Evolutionary conservation across 805 yeast species (phyloP).

Genomic region (Vanderwaltozyma tropicalis): DNA sequence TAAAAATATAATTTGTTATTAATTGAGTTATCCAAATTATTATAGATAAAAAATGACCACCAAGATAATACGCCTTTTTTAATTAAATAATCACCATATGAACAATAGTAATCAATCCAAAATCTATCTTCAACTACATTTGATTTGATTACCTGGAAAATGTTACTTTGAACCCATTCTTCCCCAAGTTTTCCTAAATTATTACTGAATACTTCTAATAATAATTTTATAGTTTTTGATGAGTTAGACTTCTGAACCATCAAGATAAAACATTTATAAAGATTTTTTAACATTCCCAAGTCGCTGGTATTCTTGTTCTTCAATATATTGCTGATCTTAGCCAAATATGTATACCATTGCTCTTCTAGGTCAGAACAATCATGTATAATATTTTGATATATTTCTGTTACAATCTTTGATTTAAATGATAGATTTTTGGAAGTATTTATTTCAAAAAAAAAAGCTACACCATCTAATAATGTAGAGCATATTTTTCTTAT

Average conservation of each 20-base stretch:
- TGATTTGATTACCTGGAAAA: conserved; percentile 15
- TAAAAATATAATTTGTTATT: conserved; percentile 11
- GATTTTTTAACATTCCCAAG: neutral
- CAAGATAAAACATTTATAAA: neutral
- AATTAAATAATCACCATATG: conserved; percentile 15
- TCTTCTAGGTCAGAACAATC: conserved; percentile 1
- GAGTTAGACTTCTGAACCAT: neutral
- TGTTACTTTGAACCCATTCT: conserved; percentile 17
- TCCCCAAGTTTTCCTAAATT: conserved; percentile 4
- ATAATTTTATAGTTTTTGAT: neutral
- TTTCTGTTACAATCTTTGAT: conserved; percentile 6
- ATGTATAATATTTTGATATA: conserved; percentile 5
- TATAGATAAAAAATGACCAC: conserved; percentile 26
- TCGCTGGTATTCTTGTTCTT: neutral
- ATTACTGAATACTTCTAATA: neutral
- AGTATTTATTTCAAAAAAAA: neutral
- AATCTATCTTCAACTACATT: conserved; percentile 7
- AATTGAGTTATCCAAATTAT: conserved; percentile 10
- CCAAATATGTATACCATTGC: conserved; percentile 10
- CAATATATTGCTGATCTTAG: conserved; percentile 5
- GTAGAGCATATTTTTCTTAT: neutral
- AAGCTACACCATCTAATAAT: neutral
- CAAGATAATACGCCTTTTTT: conserved; percentile 17
- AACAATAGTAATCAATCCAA: conserved; percentile 20
- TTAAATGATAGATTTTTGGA: conserved; percentile 9